Percentiles rank a stretch among this genome's conserved stretches.
phyloP scores from a whole-genome alignment of 176 grass and related monocot genomes.

The Tillandsia fasciculata region DNA sequence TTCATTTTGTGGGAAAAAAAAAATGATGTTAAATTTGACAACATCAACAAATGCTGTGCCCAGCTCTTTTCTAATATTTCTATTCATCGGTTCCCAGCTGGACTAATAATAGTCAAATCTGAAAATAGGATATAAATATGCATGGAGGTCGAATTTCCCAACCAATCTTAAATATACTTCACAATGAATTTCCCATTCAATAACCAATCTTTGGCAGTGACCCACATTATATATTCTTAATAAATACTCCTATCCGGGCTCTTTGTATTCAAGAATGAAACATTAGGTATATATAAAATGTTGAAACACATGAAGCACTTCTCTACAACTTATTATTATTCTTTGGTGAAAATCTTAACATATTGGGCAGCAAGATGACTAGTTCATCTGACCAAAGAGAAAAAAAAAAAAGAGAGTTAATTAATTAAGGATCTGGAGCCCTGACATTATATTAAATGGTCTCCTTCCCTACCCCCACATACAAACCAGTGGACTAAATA shows the following conservation, averaged over 20 bases:
- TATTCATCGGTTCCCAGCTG: neutral
- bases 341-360: neutral
- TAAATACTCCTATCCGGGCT: neutral
- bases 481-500: neutral
- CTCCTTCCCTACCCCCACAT: neutral
- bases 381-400: slow-evolving; percentile 4
- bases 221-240: neutral
- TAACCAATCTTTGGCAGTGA: neutral
- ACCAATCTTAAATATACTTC: neutral
- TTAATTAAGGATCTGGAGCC: neutral
- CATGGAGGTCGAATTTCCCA: neutral
- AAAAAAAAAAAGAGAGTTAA: neutral
- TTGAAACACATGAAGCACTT: neutral
- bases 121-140: slow-evolving; percentile 1
- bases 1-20: slow-evolving; percentile 13
- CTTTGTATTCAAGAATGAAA: neutral
- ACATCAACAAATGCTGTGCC: slow-evolving; percentile 10
- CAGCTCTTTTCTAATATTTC: neutral
- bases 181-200: slow-evolving; percentile 1
- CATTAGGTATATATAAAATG: neutral
- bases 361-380: neutral
- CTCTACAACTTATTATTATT: neutral
- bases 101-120: neutral
- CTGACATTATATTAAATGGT: neutral
- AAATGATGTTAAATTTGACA: slow-evolving; percentile 8